A percentile compares a stretch with the other conserved stretches of the same genome.
Evolutionary conservation across 1,139 yeast species (phyloP).

Genomic region (Casaregolazyma lundiana): DNA sequence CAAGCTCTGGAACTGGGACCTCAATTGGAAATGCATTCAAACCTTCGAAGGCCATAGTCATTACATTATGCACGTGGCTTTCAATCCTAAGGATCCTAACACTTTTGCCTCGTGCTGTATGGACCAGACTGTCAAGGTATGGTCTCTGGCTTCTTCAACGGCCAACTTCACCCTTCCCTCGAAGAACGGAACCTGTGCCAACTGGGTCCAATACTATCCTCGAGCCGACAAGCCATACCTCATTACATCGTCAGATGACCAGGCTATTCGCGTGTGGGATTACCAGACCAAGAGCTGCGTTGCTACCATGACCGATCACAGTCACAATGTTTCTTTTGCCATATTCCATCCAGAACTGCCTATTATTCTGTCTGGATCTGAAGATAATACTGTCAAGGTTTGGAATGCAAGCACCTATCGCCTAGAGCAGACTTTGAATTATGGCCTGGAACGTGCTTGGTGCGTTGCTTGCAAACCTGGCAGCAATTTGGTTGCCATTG

Average conservation of each 20-base stretch:
- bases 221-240: slow-evolving; percentile 95
- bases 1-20: slow-evolving; percentile 97
- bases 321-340: slow-evolving; percentile 92
- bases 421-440: slow-evolving; percentile 83
- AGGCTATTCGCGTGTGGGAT: slow-evolving; percentile 90
- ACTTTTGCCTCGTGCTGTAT: slow-evolving; percentile 96
- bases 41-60: slow-evolving; percentile 94
- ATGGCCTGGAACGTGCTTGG: slow-evolving; percentile 96
- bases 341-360: slow-evolving; percentile 96
- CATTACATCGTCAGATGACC: slow-evolving; percentile 90
- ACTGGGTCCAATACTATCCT: slow-evolving; percentile 94
- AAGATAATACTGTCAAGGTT: slow-evolving; percentile 86
- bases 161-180: slow-evolving; percentile 92
- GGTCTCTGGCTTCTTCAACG: slow-evolving; percentile 87
- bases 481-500: slow-evolving; percentile 79
- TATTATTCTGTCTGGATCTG: slow-evolving; percentile 75
- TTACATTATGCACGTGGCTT: slow-evolving; percentile 89
- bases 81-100: slow-evolving; percentile 96
- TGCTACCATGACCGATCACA: slow-evolving; percentile 90
- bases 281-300: slow-evolving; percentile 95
- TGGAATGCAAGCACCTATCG: slow-evolving; percentile 91
- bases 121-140: slow-evolving; percentile 92
- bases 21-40: slow-evolving; percentile 84
- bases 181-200: slow-evolving; percentile 90
- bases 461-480: slow-evolving; percentile 77